Evolutionary conservation across 345 rosid species (phyloP).

Genomic region (Salix caprea): DNA sequence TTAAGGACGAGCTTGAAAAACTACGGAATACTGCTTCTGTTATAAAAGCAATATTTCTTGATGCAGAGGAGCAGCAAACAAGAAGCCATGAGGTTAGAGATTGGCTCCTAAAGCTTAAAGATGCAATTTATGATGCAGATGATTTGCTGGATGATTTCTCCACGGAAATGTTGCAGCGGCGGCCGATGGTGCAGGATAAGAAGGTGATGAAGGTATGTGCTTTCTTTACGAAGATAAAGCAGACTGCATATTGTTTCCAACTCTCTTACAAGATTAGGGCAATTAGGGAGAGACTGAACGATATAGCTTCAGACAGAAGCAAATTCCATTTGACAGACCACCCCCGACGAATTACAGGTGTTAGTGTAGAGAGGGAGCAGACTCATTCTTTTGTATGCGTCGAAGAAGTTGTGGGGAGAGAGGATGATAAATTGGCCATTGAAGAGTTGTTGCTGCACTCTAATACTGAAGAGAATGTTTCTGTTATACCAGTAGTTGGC

Average conservation of each 20-base stretch:
- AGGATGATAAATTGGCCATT: conserved; percentile 2
- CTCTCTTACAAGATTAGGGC: not conserved
- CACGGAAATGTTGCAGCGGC: not conserved
- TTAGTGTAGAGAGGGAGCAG: conserved; percentile 1
- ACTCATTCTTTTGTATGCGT: conserved; percentile 11
- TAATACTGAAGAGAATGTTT: not conserved
- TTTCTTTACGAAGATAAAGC: not conserved
- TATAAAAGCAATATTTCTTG: conserved; percentile 14
- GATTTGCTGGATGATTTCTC: conserved; percentile 5
- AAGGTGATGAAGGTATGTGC: not conserved
- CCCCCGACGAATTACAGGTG: not conserved
- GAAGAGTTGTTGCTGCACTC: not conserved
- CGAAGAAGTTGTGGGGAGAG: conserved; percentile 14
- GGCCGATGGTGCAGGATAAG: not conserved
- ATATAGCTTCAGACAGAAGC: conserved; percentile 5
- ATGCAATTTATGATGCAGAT: conserved; percentile 15
- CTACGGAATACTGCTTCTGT: conserved; percentile 8
- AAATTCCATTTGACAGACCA: conserved; percentile 6
- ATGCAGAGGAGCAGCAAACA: conserved; percentile 14
- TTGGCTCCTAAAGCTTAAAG: conserved; percentile 14
- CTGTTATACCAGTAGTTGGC: conserved; percentile 10
- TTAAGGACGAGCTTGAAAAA: conserved; percentile 1
- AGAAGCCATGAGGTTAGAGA: conserved; percentile 11
- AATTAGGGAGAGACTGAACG: conserved; percentile 3
- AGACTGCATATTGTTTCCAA: not conserved